A percentile compares a stretch with the other conserved stretches of the same genome.
These are phyloP conservation scores for Solanum corneliomulleri DNA, from an alignment of 257 asterid genomes.

Conservation along the genomic window DNA sequence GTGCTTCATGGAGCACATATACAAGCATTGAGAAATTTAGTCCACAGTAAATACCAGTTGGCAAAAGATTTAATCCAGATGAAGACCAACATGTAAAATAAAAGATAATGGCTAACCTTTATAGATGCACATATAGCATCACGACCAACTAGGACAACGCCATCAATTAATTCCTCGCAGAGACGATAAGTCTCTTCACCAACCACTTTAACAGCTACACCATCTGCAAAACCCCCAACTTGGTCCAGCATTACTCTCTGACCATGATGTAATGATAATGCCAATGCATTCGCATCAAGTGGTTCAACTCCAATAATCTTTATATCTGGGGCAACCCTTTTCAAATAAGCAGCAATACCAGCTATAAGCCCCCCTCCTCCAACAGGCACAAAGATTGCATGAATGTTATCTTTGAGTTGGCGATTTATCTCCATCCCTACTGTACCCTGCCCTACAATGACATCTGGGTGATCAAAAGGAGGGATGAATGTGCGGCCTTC, in stretches of 20 bases:
- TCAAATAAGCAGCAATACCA: slow-evolving; percentile 90
- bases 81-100: neutral
- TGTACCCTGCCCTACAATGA: slow-evolving; percentile 86
- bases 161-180: slow-evolving; percentile 77
- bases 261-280: slow-evolving; percentile 74
- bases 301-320: slow-evolving; percentile 95
- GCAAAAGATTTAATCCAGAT: neutral
- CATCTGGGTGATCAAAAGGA: slow-evolving; percentile 97
- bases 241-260: slow-evolving; percentile 73
- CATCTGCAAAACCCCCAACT: slow-evolving; percentile 96
- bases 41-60: neutral
- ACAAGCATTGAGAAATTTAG: neutral
- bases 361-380: slow-evolving; percentile 99
- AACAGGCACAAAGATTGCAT: slow-evolving; percentile 89
- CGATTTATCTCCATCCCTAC: slow-evolving; percentile 90
- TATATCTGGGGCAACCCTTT: slow-evolving; percentile 78
- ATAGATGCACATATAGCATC: slow-evolving; percentile 97
- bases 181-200: slow-evolving; percentile 84
- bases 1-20: neutral
- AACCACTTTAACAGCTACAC: slow-evolving; percentile 92
- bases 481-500: slow-evolving; percentile 76
- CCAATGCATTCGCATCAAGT: slow-evolving; percentile 88
- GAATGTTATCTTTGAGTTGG: slow-evolving; percentile 52
- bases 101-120: slow-evolving; percentile 44
- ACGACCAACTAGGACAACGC: slow-evolving; percentile 82